Base-by-base conservation (phyloP, 768 basidiomycete species). In the Sarcodon sp. region DNA sequence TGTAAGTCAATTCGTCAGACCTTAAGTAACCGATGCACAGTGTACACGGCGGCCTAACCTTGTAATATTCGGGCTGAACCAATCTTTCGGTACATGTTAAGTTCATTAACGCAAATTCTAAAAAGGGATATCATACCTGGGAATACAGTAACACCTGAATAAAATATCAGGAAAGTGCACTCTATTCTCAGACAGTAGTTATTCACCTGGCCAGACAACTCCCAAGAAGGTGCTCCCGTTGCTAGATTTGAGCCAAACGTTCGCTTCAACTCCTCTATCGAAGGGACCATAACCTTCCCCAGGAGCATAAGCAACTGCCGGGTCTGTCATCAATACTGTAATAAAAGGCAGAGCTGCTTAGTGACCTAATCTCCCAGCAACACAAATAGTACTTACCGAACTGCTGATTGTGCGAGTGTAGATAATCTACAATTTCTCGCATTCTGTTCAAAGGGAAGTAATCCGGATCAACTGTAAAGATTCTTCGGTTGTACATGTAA, bases 301-400 rank as follows among this genome's bases (percentile, higher is more conserved):
- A 0, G 76, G 73, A 4, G 71, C 53, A 48, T 70, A 75, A 0
- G 70, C 78, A 0, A 85, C 69, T 7, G 83, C 83, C 12, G 83
- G 82, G 59, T 85, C 83, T 1, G 79, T 83, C 83, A 84, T 84
- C 35, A 83, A 55, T 31, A 83, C 80, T 84, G 51, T 10, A 15
- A 16, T 35, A 21, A 2, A 38, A 35, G 3, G 16, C 1, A n/a
- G 35, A n/a, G 46, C 7, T 53, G 47, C 27, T 4, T 16, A 12
- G 37, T 11, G 41, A 21, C 35, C 32, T 35, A 8, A 34, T 13
- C 35, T 37, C 36, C 10, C 43, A 7, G 41, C 9, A 11, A 7
- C 47, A 43, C 11, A 9, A 15, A 34, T 31, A n/a, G 11, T 44
- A 50, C 72, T 32, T 54, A 80, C 81, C 65, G 55, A 64, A 84